A percentile compares a stretch with the other conserved stretches of the same genome.
Evolutionary conservation across 352 stramenopile species (phyloP).

Genomic region (Globisporangium paddicum): DNA sequence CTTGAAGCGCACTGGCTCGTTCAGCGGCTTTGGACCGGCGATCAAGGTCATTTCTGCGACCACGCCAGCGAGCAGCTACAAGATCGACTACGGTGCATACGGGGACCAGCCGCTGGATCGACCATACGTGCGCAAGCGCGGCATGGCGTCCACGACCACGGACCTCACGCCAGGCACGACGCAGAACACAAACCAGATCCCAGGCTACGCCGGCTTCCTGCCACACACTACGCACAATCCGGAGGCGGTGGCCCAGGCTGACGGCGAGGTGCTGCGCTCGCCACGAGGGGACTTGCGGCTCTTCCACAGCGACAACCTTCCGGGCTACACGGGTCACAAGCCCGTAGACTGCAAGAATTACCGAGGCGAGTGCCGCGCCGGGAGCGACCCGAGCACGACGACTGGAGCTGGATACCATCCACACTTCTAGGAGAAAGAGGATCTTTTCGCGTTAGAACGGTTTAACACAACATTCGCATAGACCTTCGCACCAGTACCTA

Average conservation of each 20-base stretch:
- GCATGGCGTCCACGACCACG: slow-evolving; percentile 75
- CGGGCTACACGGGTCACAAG: slow-evolving; percentile 81
- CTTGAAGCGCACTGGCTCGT: slow-evolving; percentile 15
- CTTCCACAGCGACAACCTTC: slow-evolving; percentile 79
- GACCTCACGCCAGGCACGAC: slow-evolving; percentile 69
- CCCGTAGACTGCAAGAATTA: slow-evolving; percentile 77
- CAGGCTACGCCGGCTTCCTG: slow-evolving; percentile 74
- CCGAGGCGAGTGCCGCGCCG: slow-evolving; percentile 60
- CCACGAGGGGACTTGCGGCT: slow-evolving; percentile 51
- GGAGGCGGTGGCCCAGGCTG: slow-evolving; percentile 47
- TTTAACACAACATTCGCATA: neutral
- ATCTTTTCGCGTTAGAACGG: neutral
- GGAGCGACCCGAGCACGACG: slow-evolving; percentile 50
- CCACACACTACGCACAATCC: slow-evolving; percentile 53
- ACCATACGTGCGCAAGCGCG: slow-evolving; percentile 66
- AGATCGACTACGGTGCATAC: slow-evolving; percentile 69
- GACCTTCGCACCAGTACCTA: neutral
- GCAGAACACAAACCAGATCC: slow-evolving; percentile 76
- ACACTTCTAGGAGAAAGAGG: slow-evolving; percentile 31
- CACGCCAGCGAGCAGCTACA: slow-evolving; percentile 64
- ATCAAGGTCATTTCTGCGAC: slow-evolving; percentile 46
- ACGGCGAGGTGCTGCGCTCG: slow-evolving; percentile 32
- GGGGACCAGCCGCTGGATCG: slow-evolving; percentile 52
- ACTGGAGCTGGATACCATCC: slow-evolving; percentile 56
- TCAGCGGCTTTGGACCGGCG: slow-evolving; percentile 10